Base-by-base conservation (phyloP, 2,329 filamentous ascomycete species). In the Stagonosporopsis tanaceti region DNA sequence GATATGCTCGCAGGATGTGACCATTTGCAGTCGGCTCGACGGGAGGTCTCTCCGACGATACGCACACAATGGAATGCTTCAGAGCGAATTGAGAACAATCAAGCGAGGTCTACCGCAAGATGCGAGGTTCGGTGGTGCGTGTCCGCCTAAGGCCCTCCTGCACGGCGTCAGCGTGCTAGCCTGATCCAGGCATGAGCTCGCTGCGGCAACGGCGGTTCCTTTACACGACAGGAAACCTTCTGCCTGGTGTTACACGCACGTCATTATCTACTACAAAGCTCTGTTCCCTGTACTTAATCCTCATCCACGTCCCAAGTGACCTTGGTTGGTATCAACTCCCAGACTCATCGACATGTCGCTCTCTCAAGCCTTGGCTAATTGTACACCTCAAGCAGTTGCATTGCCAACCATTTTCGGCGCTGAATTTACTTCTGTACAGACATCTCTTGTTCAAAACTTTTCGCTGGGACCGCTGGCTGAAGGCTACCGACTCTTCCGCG, bases 371-470 rank as follows among this genome's bases (percentile, higher is more conserved):
- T 24, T 38, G 34, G 30, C 12, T 11, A 47, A 53, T 12, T 53
- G 50, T 35, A 39, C 50, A 20, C 25, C 41, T 6, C 27, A 45
- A 24, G 25, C 42, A 24, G 46, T 53, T 17, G 3, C n/a, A 15
- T 25, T 46, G 6, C 50, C 50, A 40, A 20, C 24, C 0, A 40
- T 53, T 4, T 45, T 53, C 11, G 50, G 42, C 17, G 41, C 57
- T 25, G 24, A 46, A 9, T 50, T 47, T 8, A 11, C 45, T 24
- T 51, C 48, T 34, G 41, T 34, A 7, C 40, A 53, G 25, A 24
- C 41, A 4, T 46, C 50, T 12, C 12, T 46, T 4, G 41, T 53
- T 3, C 35, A 32, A 11, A 46, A 46, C 17, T 40, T 46, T 20
- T 46, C 50, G 4, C 12, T 53, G 25, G 22, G 17, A 8, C 6